Base-by-base conservation (phyloP, 2,329 filamentous ascomycete species). In the Colletotrichum falcatum region DNA sequence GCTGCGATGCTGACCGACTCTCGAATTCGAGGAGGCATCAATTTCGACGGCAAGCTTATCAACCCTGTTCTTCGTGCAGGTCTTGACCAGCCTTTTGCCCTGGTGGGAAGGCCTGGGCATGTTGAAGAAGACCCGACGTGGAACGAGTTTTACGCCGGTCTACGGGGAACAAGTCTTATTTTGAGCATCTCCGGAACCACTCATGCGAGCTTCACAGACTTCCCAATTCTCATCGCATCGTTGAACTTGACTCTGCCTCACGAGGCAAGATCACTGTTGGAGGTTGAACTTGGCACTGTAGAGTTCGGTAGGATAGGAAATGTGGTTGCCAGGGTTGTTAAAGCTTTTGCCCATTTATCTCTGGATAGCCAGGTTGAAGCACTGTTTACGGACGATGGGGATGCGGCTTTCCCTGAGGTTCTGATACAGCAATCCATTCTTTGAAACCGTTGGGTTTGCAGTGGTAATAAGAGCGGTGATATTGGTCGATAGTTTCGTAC, bases 41-140 rank as follows among this genome's bases (percentile, higher is more conserved):
- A 84, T 56, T 35, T 85, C 11, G 84, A 86, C 70, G 84, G 84
- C 6, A 67, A 71, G 1, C 61, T 84, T 0, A 76, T 78, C 48
- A 76, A 77, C 3, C 76, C 79, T 0, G 78, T 75, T 3, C 74
- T 78, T 5, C 70, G 73, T 26, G 66, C 66, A 2, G 79, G 79
- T 0, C 72, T 80, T 1, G 53, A 73, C 4, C 74, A 74, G 35
- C 78, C 79, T 0, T 80, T 82, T 58, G 60, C 79, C 1, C 72
- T 79, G 0, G 73, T 81, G 5, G 80, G 81, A 0, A 75, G 78
- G 5, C 74, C 75, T 0, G 70, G 72, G 2, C 80, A 82, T 49
- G 48, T 64, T 7, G 44, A 68, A 6, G 74, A 80, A 12, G 80
- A 82, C 26, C 60, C 70, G 0, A 79, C 80, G 0, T 82, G 79